Base-by-base conservation (phyloP, 2,329 filamentous ascomycete species). In the Epichloe bromicola region DNA sequence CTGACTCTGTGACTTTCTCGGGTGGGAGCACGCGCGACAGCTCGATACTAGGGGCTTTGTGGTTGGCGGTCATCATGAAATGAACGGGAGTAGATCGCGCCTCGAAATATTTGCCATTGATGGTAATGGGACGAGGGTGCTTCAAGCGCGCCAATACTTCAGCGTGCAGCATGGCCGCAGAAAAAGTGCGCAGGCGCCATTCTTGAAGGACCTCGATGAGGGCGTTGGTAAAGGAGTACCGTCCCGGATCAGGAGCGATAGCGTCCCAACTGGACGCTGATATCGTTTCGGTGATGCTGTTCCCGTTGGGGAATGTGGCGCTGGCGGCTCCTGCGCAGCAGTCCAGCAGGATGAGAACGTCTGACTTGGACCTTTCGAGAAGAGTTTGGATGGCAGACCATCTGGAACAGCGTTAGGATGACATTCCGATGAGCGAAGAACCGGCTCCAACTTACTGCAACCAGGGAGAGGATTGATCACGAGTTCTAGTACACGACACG, bases 51-150 rank as follows among this genome's bases (percentile, higher is more conserved):
- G 75, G 75, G 1, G 74, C 75, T 52, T 70, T 76, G 59, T 80
- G 76, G 52, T 80, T 79, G 17, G 75, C 70, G 2, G 78, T 80
- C 76, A 80, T 80, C 74, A 80, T 80, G 57, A 80, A 80, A 57
- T 81, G 78, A 4, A 80, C 75, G 0, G 78, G 77, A 0, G 78
- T 80, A 2, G 76, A 77, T 39, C 77, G 71, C 37, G 75, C 74
- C 58, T 80, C 77, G 45, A 78, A 78, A 17, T 74, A 70, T 61
- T 74, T 76, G 49, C 78, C 78, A 55, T 80, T 78, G 56, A 76
- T 73, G 51, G 74, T 70, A 55, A 79, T 74, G 19, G 76, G 77
- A 7, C 77, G 67, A 5, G 78, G 78, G 54, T 80, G 78, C 57
- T 80, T 81, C 2, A 81, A 60, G 3, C 77, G 74, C n/a, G 77